Evolutionary conservation across 306 rosid species (phyloP).

Genomic region (Geum urbanum): DNA sequence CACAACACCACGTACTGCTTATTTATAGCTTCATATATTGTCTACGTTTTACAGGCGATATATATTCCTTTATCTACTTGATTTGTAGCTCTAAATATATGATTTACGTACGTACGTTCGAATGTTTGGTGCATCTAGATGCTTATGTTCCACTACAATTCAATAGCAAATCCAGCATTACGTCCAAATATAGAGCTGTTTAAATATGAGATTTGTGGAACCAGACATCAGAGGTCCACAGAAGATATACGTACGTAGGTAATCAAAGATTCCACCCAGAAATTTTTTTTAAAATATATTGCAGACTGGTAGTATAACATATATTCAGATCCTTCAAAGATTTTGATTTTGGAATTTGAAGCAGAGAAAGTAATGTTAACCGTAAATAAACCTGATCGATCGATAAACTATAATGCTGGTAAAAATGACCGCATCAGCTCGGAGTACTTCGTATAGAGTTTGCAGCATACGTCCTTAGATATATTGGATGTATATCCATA

Average conservation of each 20-base stretch:
- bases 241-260: neutral
- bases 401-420: neutral
- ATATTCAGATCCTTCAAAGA: neutral
- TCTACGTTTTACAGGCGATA: neutral
- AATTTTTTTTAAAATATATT: neutral
- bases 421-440: neutral
- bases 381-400: neutral
- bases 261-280: neutral
- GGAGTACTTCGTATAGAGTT: neutral
- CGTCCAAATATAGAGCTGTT: neutral
- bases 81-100: neutral
- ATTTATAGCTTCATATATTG: neutral
- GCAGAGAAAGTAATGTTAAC: neutral
- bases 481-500: neutral
- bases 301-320: neutral
- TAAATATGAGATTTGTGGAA: neutral
- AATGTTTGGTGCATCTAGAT: neutral
- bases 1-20: neutral
- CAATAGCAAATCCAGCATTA: slow-evolving; percentile 3
- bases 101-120: no score
- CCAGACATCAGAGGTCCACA: slow-evolving; percentile 1
- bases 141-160: neutral
- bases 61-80: neutral
- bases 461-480: neutral
- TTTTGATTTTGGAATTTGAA: neutral